Percentiles rank a stretch among this genome's conserved stretches.
Evolutionary conservation across 2,329 filamentous ascomycete species (phyloP).

Genomic region (Trichophyton schoenleinii): DNA sequence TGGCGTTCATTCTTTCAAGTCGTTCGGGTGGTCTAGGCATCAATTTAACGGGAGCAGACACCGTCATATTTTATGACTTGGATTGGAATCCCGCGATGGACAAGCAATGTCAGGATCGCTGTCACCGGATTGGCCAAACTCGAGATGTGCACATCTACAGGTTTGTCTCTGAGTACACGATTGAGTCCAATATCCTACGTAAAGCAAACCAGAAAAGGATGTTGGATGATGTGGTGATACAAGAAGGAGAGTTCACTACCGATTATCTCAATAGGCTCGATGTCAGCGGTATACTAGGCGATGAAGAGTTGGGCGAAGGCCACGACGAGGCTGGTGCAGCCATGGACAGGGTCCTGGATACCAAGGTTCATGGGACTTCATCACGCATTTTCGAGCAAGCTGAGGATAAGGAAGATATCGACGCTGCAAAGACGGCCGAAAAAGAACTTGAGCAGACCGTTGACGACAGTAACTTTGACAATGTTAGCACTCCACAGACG

Average conservation of each 20-base stretch:
- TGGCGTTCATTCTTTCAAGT: slow-evolving; percentile 91
- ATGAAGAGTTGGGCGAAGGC: slow-evolving; percentile 43
- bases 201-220: slow-evolving; percentile 97
- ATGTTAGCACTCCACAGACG: slow-evolving; percentile 38
- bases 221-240: slow-evolving; percentile 94
- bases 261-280: slow-evolving; percentile 78
- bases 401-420: slow-evolving; percentile 84
- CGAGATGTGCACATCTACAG: slow-evolving; percentile 97
- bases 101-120: slow-evolving; percentile 95
- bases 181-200: slow-evolving; percentile 92
- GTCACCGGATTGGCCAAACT: slow-evolving; percentile 93
- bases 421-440: slow-evolving; percentile 73
- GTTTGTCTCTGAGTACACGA: slow-evolving; percentile 82
- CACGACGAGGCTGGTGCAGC: slow-evolving; percentile 66
- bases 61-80: slow-evolving; percentile 96
- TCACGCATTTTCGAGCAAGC: slow-evolving; percentile 71
- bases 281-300: slow-evolving; percentile 55
- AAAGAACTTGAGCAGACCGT: slow-evolving; percentile 66
- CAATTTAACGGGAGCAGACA: slow-evolving; percentile 91
- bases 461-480: slow-evolving; percentile 74
- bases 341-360: slow-evolving; percentile 74
- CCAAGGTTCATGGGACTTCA: slow-evolving; percentile 51
- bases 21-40: slow-evolving; percentile 90
- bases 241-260: slow-evolving; percentile 94
- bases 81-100: slow-evolving; percentile 99